Percentiles rank a stretch among this genome's conserved stretches.
These are phyloP conservation scores for Aspergillus jensenii DNA, from an alignment of 2,329 filamentous ascomycete species.

Conservation along the genomic window DNA sequence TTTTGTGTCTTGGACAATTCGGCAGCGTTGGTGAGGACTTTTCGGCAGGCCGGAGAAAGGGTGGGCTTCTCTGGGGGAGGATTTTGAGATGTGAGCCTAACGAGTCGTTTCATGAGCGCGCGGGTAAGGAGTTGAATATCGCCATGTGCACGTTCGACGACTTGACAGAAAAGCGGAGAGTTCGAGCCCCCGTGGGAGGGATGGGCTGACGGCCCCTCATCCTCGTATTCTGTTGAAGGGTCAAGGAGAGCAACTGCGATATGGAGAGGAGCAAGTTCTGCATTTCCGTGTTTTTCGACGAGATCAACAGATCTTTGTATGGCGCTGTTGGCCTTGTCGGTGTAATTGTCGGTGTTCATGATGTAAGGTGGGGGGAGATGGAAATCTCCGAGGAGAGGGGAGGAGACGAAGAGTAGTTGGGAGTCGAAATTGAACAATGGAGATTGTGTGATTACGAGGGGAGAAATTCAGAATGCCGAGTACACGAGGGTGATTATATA, in stretches of 20 bases:
- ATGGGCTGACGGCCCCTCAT: slow-evolving; percentile 63
- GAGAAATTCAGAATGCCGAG: background rate
- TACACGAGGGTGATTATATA: background rate
- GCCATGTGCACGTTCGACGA: slow-evolving; percentile 89
- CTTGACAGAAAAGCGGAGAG: slow-evolving; percentile 86
- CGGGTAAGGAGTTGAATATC: slow-evolving; percentile 87
- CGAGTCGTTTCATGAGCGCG: slow-evolving; percentile 84
- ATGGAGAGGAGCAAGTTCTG: slow-evolving; percentile 86
- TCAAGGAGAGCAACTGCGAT: slow-evolving; percentile 63
- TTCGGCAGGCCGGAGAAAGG: slow-evolving; percentile 77
- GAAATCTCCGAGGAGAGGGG: background rate
- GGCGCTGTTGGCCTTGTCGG: slow-evolving; percentile 86
- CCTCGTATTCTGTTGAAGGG: slow-evolving; percentile 54
- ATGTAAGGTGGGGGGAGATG: slow-evolving; percentile 16
- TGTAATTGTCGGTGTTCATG: slow-evolving; percentile 66
- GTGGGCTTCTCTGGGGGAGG: slow-evolving; percentile 87
- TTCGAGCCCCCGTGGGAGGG: slow-evolving; percentile 62
- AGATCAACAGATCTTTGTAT: slow-evolving; percentile 84
- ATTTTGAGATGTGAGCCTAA: slow-evolving; percentile 89
- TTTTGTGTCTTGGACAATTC: slow-evolving; percentile 97
- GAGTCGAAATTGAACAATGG: background rate
- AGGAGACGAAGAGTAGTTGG: background rate
- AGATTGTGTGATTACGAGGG: background rate
- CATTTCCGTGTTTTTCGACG: slow-evolving; percentile 86
- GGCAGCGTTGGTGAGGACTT: slow-evolving; percentile 77